A percentile compares a stretch with the other conserved stretches of the same genome.
phyloP scores from a whole-genome alignment of 352 stramenopile genomes.

The Elongisporangium undulatum region DNA sequence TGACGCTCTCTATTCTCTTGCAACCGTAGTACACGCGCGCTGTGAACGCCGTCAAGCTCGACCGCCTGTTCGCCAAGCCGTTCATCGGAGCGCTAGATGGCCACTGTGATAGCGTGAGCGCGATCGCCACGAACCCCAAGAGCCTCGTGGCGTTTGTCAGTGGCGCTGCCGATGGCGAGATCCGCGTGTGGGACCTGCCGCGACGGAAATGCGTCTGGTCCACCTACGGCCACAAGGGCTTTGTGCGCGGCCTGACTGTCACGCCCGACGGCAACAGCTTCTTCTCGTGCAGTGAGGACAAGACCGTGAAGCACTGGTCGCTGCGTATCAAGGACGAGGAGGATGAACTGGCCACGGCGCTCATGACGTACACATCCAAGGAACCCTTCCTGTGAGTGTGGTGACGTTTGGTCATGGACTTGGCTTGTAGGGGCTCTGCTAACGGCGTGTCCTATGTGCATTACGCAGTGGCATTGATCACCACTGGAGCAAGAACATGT shows the following conservation, averaged over 20 bases:
- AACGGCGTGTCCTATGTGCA: slow-evolving; percentile 6
- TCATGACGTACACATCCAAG: slow-evolving; percentile 80
- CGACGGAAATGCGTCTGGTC: slow-evolving; percentile 92
- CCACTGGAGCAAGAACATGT: slow-evolving; percentile 93
- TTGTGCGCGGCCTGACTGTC: slow-evolving; percentile 91
- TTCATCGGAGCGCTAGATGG: slow-evolving; percentile 97
- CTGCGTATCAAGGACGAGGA: slow-evolving; percentile 66
- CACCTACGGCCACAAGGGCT: slow-evolving; percentile 91
- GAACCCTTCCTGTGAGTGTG: slow-evolving; percentile 76
- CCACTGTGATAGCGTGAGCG: slow-evolving; percentile 96
- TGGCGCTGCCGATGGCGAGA: slow-evolving; percentile 90
- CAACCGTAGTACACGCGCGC: slow-evolving; percentile 93
- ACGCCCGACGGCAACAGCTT: slow-evolving; percentile 81
- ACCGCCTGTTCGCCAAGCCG: slow-evolving; percentile 98
- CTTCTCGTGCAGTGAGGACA: slow-evolving; percentile 94
- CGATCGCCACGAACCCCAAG: slow-evolving; percentile 87
- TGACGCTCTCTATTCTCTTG: not conserved
- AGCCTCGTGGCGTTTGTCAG: slow-evolving; percentile 87
- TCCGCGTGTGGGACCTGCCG: slow-evolving; percentile 98
- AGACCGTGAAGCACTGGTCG: slow-evolving; percentile 92
- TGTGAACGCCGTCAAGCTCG: slow-evolving; percentile 97
- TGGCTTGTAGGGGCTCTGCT: not conserved
- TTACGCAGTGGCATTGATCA: slow-evolving; percentile 96
- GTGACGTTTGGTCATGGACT: not conserved
- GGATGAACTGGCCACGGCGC: slow-evolving; percentile 60